Base-by-base conservation (phyloP, 179 eudicot species). In the Camellia oleifera region DNA sequence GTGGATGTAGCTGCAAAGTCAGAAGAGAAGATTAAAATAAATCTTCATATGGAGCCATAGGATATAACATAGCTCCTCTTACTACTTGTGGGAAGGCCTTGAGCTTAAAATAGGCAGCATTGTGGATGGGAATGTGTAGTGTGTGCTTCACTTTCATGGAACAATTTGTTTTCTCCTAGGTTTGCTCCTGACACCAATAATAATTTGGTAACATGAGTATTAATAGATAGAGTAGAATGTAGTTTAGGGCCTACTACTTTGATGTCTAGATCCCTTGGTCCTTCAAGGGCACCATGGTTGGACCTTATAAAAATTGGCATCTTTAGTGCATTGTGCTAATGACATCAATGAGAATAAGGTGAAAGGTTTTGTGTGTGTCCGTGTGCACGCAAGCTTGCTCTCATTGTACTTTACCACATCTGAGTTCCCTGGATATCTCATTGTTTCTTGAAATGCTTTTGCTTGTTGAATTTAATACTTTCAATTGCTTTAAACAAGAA, bases 401-500 rank as follows among this genome's bases (percentile, higher is more conserved):
- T 76, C 1, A 0, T 44, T 13, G n/a, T 20, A 13, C 50, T 62
- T 76, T 76, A 23, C 48, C 20, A 7, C 26, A 57, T 56, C 26
- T 54, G 46, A 44, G 45, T 11, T 65, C 46, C 56, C 20, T 9
- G 73, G 23, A 12, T 54, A 17, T 52, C 17, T 44, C 32, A n/a
- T 60, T 44, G 76, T 8, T 70, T 69, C 72, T 45, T 20, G 6
- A 17, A 75, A 75, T 62, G 56, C 10, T 50, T 23, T 77, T 13
- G 58, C 2, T 64, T 13, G 45, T 76, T 63, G 42, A 74, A 18
- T 73, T 53, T 48, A 11, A 23, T 63, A 52, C 46, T 52, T 42
- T 65, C 69, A 5, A 66, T 48, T 79, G 46, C 74, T 54, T 54
- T 63, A 72, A 32, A 64, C 88, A 92, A 97, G 97, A 94, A 0